Evolutionary conservation across 139 green algal genomes (phyloP).

Genomic region (Picochlorum sp.): DNA sequence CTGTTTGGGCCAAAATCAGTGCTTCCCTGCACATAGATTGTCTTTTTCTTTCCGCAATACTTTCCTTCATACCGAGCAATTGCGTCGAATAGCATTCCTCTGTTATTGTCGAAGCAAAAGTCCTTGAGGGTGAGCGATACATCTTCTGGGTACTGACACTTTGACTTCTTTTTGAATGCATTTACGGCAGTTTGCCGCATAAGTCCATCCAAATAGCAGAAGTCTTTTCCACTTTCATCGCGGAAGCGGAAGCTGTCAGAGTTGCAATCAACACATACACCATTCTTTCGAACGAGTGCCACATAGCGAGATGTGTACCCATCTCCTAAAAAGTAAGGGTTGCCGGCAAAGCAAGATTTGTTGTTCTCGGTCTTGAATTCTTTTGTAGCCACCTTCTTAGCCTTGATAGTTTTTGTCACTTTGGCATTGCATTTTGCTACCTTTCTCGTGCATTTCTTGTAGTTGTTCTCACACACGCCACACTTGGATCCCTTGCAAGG

Average conservation of each 20-base stretch:
- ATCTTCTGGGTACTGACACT: neutral
- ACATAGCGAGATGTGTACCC: neutral
- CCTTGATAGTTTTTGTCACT: neutral
- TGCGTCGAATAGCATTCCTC: neutral
- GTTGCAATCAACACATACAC: neutral
- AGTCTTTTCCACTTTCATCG: neutral
- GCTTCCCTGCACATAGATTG: neutral
- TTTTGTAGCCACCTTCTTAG: neutral
- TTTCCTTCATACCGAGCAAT: neutral
- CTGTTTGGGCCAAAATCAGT: neutral
- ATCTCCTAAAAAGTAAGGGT: neutral
- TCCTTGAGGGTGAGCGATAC: neutral
- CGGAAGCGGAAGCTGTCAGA: neutral
- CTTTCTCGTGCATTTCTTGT: neutral
- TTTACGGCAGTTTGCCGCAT: neutral
- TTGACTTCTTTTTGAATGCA: neutral
- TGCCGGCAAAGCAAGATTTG: neutral
- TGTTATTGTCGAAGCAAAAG: neutral
- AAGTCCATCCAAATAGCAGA: neutral
- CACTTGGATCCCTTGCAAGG: neutral
- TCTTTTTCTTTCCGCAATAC: constrained; percentile 1
- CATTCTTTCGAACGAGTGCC: neutral
- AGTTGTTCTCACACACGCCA: neutral
- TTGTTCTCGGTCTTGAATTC: neutral
- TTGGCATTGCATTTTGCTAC: neutral